A percentile compares a stretch with the other conserved stretches of the same genome.
Evolutionary conservation across 495 filamentous ascomycete species (phyloP).

Genomic region (Chaetomium cochliodes): DNA sequence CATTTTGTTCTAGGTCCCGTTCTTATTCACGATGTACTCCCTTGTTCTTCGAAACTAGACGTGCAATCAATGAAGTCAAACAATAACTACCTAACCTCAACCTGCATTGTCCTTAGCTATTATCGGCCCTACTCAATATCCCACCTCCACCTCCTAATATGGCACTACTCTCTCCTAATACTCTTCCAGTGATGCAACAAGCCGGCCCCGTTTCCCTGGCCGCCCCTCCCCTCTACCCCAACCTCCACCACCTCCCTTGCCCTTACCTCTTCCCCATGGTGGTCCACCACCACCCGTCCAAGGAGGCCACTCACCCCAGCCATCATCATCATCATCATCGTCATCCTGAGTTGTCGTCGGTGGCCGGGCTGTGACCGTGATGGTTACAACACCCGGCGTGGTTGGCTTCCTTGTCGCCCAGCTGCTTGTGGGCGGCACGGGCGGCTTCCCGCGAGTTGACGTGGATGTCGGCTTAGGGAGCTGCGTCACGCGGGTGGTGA

Average conservation of each 20-base stretch:
- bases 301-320: background rate
- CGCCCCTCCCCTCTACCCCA: conserved; percentile 6
- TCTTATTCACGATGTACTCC: background rate
- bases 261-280: conserved; percentile 19
- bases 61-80: too few species aligned
- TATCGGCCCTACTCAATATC: background rate
- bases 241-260: conserved; percentile 2
- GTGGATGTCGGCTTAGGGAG: conserved; percentile 1
- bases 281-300: conserved; percentile 4
- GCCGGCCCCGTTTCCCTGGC: background rate
- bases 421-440: background rate
- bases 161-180: background rate
- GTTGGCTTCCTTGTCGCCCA: background rate
- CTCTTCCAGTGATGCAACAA: conserved; percentile 3
- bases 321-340: background rate
- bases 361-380: background rate
- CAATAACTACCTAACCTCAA: too few species aligned
- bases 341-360: background rate
- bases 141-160: background rate
- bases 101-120: background rate
- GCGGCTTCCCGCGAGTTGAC: background rate
- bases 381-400: background rate
- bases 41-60: too few species aligned
- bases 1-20: background rate
- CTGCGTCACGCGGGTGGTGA: background rate